Evolutionary conservation across 805 yeast species (phyloP).

Genomic region (Metschnikowia amazonensis): DNA sequence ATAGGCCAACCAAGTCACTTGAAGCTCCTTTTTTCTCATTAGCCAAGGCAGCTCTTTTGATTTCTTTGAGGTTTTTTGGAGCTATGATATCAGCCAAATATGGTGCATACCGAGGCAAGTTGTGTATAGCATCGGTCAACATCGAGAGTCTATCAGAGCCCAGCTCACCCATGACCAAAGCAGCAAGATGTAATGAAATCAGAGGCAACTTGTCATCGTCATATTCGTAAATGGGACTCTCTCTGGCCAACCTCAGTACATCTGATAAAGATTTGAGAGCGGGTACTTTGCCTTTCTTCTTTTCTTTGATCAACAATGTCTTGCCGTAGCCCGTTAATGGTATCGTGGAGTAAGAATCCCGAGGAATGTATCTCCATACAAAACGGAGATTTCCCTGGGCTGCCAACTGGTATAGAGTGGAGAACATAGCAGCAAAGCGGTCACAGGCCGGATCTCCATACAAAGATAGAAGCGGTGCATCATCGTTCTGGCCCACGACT

Average conservation of each 20-base stretch:
- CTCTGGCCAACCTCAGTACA: neutral
- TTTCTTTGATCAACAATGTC: slow-evolving; percentile 9
- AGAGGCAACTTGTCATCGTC: slow-evolving; percentile 4
- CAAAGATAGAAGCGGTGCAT: slow-evolving; percentile 53
- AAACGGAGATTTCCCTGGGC: slow-evolving; percentile 63
- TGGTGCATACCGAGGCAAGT: slow-evolving; percentile 15
- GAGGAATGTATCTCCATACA: slow-evolving; percentile 71
- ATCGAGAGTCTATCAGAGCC: neutral
- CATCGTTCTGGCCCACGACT: slow-evolving; percentile 49
- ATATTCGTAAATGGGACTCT: slow-evolving; percentile 5
- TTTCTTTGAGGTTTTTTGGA: slow-evolving; percentile 4
- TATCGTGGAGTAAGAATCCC: slow-evolving; percentile 19
- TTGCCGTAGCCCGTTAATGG: slow-evolving; percentile 62
- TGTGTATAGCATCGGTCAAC: slow-evolving; percentile 7
- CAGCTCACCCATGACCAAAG: slow-evolving; percentile 8
- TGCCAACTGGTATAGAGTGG: slow-evolving; percentile 57
- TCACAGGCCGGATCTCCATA: slow-evolving; percentile 61
- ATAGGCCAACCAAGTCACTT: slow-evolving; percentile 47
- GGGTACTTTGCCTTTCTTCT: neutral
- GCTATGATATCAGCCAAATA: slow-evolving; percentile 3
- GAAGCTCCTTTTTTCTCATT: slow-evolving; percentile 39
- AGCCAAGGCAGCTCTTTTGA: slow-evolving; percentile 19
- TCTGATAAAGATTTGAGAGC: neutral
- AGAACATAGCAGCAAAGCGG: slow-evolving; percentile 54
- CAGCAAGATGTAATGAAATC: slow-evolving; percentile 9